Conservation (phyloP, 2,329 filamentous ascomycete species). For the Diaporthe ampelina region DNA sequence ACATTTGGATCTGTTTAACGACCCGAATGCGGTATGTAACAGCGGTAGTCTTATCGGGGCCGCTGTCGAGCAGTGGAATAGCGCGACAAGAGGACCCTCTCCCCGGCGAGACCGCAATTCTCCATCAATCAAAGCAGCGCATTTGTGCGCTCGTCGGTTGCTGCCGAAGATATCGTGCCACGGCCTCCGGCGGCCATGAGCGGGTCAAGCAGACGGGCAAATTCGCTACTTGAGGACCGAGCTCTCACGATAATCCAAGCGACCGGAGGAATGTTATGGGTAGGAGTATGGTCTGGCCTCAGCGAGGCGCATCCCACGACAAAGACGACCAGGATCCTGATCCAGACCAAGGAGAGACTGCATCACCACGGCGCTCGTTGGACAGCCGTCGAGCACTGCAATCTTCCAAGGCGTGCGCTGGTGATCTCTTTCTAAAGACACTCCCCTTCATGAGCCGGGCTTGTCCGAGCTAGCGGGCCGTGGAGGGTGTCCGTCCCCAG, state of each 20-base stretch:
- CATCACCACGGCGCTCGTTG: neutral
- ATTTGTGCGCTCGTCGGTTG: conserved; percentile 25
- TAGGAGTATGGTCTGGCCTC: neutral
- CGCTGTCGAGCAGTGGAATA: neutral
- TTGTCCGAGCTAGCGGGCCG: conserved; percentile 17
- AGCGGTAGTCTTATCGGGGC: conserved; percentile 31
- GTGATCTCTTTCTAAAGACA: neutral
- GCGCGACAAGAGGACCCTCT: conserved; percentile 26
- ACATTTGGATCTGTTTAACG: neutral
- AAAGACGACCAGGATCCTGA: conserved; percentile 4
- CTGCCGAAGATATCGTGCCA: conserved; percentile 38
- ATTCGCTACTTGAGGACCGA: conserved; percentile 10
- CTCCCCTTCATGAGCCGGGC: conserved; percentile 14
- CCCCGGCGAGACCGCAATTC: conserved; percentile 13
- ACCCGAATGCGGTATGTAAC: conserved; percentile 32
- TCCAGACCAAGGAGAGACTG: conserved; percentile 10
- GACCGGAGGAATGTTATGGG: neutral
- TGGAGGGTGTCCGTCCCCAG: conserved; percentile 19
- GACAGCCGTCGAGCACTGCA: neutral
- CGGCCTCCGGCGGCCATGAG: neutral
- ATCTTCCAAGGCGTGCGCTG: conserved; percentile 1
- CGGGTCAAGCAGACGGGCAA: conserved; percentile 20
- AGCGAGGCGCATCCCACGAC: neutral
- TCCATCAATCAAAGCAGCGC: conserved; percentile 40
- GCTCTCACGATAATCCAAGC: conserved; percentile 1